phyloP scores from a whole-genome alignment of 345 rosid species.

The Hibiscus tridactylites region DNA sequence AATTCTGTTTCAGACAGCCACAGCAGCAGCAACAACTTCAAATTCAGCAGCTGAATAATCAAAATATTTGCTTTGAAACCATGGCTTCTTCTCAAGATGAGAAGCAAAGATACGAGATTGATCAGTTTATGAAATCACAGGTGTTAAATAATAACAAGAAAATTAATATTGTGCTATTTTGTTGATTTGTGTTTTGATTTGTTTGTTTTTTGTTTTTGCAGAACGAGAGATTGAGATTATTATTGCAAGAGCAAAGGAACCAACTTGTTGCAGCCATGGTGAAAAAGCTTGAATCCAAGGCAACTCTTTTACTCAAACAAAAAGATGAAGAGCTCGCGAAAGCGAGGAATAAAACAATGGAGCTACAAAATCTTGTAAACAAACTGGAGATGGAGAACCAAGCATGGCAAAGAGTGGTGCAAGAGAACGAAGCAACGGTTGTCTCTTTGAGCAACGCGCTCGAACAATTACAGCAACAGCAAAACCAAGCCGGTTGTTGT shows the following conservation, averaged over 20 bases:
- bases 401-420: slow-evolving; percentile 54
- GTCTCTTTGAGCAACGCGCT: slow-evolving; percentile 33
- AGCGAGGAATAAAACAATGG: slow-evolving; percentile 41
- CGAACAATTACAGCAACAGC: slow-evolving; percentile 36
- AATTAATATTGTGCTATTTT: not conserved
- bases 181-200: not conserved
- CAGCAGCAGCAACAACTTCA: slow-evolving; percentile 23
- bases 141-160: slow-evolving; percentile 20
- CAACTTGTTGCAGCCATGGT: slow-evolving; percentile 30
- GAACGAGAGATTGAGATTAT: slow-evolving; percentile 45
- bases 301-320: slow-evolving; percentile 29
- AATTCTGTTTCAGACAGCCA: slow-evolving; percentile 7
- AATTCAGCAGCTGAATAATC: slow-evolving; percentile 19
- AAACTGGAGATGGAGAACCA: slow-evolving; percentile 52
- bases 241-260: slow-evolving; percentile 51
- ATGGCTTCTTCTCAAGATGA: slow-evolving; percentile 23
- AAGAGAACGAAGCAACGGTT: slow-evolving; percentile 51
- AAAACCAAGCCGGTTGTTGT: slow-evolving; percentile 23
- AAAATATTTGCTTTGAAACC: slow-evolving; percentile 18
- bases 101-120: slow-evolving; percentile 53
- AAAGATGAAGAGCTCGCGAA: slow-evolving; percentile 54
- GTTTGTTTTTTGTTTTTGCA: slow-evolving; percentile 10
- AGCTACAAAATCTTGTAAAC: slow-evolving; percentile 42
- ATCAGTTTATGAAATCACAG: slow-evolving; percentile 54
- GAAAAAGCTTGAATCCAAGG: slow-evolving; percentile 35